Percentiles rank a stretch among this genome's conserved stretches.
phyloP scores from a whole-genome alignment of 768 basidiomycete species.

The Tricholomella constricta region DNA sequence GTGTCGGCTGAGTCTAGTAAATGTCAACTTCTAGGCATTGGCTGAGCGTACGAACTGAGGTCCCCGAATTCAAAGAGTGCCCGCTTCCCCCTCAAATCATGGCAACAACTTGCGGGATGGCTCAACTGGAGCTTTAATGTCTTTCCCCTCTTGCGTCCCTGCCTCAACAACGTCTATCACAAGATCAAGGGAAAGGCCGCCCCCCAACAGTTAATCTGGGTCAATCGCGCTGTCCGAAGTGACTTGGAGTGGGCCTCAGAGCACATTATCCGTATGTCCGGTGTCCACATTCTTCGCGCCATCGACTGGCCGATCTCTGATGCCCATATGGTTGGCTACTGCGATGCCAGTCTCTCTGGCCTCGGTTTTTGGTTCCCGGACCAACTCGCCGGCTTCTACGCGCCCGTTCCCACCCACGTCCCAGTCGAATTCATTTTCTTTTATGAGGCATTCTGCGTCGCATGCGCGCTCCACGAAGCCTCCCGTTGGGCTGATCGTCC shows the following conservation, averaged over 20 bases:
- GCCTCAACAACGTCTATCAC: conserved; percentile 27
- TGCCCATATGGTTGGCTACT: conserved; percentile 17
- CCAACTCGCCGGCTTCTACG: conserved; percentile 7
- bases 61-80: neutral
- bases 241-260: conserved; percentile 32
- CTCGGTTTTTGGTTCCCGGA: conserved; percentile 28
- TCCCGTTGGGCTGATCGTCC: neutral
- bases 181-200: conserved; percentile 25
- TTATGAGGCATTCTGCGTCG: conserved; percentile 26
- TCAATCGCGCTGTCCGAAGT: conserved; percentile 23
- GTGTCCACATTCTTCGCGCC: conserved; percentile 24
- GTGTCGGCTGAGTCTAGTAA: too few relatives aligned
- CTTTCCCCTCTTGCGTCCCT: conserved; percentile 30
- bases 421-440: conserved; percentile 22
- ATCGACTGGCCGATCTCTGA: conserved; percentile 13
- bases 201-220: conserved; percentile 21
- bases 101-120: conserved; percentile 31
- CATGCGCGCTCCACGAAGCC: conserved; percentile 15
- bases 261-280: conserved; percentile 17
- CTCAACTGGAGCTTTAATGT: conserved; percentile 44
- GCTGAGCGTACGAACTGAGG: too few relatives aligned
- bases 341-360: conserved; percentile 24
- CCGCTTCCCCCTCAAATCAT: conserved; percentile 1
- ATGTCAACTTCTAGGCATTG: too few relatives aligned
- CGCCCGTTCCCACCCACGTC: neutral